A percentile compares a stretch with the other conserved stretches of the same genome.
These are phyloP conservation scores for Scheffersomyces stambukii DNA, from an alignment of 1,139 yeast genomes.

Conservation along the genomic window DNA sequence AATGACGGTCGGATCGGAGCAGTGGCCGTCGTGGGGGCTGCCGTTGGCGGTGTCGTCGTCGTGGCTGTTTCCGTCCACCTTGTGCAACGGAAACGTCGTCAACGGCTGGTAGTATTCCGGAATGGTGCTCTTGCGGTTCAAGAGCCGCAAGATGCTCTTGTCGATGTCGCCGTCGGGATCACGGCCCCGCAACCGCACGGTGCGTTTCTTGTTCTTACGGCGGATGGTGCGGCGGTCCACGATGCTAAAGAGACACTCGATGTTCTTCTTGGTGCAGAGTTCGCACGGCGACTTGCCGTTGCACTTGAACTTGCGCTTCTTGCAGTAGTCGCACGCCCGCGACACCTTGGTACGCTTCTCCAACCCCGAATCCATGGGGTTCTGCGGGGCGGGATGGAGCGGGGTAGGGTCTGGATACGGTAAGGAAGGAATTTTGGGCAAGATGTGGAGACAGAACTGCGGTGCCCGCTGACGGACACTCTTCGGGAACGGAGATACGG, in stretches of 20 bases:
- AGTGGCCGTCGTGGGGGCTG: background rate
- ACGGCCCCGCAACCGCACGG: constrained; percentile 1
- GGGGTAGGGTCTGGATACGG: no score
- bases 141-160: constrained; percentile 7
- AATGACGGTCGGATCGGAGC: background rate
- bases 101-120: constrained; percentile 10
- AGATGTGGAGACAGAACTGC: no score
- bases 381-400: no score
- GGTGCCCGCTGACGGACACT: no score
- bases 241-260: constrained; percentile 21
- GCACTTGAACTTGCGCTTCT: constrained; percentile 33
- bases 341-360: constrained; percentile 28
- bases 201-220: constrained; percentile 11
- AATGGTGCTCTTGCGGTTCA: constrained; percentile 6
- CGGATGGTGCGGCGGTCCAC: constrained; percentile 18
- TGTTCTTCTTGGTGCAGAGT: constrained; percentile 20
- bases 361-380: constrained; percentile 4
- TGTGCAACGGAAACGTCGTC: constrained; percentile 11
- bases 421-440: no score
- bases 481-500: no score
- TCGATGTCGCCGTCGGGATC: constrained; percentile 8
- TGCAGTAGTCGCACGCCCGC: constrained; percentile 38
- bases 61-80: constrained; percentile 5
- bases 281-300: constrained; percentile 26
- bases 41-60: background rate